Base-by-base conservation (phyloP, 192 early-diverging fungal genomes). In the Coemansia sp. region DNA sequence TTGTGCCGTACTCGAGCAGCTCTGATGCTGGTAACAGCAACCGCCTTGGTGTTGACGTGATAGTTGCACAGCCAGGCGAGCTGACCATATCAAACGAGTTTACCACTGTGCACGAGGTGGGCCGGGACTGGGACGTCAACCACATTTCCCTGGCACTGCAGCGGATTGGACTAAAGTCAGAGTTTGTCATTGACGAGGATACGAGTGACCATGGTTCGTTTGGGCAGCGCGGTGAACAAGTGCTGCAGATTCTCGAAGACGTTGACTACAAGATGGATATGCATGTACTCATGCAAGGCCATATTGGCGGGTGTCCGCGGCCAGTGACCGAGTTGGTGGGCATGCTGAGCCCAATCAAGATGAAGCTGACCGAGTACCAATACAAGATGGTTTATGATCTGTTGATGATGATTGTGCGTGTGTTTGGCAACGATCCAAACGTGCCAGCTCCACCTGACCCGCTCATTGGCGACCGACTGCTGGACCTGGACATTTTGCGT, bases 61-160 rank as follows among this genome's bases (percentile, higher is more conserved):
- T 97, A 15, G 83, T 88, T 12, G 84, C 86, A 66, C 88, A 93
- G 74, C 82, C 94, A 3, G 97, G 97, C 66, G 86, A 90, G 66
- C 89, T 98, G 17, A 88, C 90, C 5, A 90, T 93, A 0, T 82
- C 76, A 14, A 96, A 95, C 72, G 72, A 82, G 49, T 95, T 93
- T 64, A 72, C 81, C 15, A 78, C 82, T 0, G 78, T 77, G 56
- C 71, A 81, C 60, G 66, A 66, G 54, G 42, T 63, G 34, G 36
- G 70, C 68, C 44, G 80, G 83, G 25, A 83, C 73, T 46, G 81
- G 78, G 83, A 47, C 77, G 74, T 88, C 11, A 90, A 89, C 58
- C 65, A 73, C 23, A 83, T 92, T 34, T 85, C 74, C n/a, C 73
- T 89, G 14, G 84, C 80, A 15, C 61, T 92, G 49, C 79, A 82